phyloP scores from a whole-genome alignment of 2,329 filamentous ascomycete species.

The Scopulariopsis brevicaulis region DNA sequence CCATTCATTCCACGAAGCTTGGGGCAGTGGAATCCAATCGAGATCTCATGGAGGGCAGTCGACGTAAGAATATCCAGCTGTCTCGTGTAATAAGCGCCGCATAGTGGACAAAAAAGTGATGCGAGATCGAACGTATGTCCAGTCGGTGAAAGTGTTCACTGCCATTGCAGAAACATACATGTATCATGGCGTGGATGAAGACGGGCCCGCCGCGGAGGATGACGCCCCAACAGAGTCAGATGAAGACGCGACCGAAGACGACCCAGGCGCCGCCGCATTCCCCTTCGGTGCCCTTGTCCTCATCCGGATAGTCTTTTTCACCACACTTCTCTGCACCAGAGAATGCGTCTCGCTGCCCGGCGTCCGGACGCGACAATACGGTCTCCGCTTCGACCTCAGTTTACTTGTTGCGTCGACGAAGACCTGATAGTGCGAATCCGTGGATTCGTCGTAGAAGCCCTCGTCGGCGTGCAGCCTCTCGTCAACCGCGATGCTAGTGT shows the following conservation, averaged over 20 bases:
- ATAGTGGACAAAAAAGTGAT: neutral
- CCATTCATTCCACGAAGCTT: too few species aligned
- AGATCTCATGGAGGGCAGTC: too few species aligned
- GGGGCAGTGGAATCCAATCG: too few species aligned
- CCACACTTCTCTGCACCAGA: neutral
- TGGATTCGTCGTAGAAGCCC: neutral
- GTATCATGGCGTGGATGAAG: neutral
- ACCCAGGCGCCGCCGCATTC: neutral
- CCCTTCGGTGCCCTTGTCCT: neutral
- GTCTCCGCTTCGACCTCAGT: neutral
- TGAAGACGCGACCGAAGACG: neutral
- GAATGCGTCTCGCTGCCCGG: neutral
- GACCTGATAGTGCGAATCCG: neutral
- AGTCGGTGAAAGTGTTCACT: neutral
- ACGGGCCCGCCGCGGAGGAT: neutral
- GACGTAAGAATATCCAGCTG: too few species aligned
- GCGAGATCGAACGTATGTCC: neutral
- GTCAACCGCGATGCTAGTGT: neutral
- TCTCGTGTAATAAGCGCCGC: too few species aligned
- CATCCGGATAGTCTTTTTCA: neutral
- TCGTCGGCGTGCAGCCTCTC: neutral
- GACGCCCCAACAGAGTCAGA: neutral
- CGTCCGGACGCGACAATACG: neutral
- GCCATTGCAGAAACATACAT: neutral
- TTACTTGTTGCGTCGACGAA: neutral